Evolutionary conservation across 441 rosid genomes (phyloP).

Genomic region (Raphanus hybrid): DNA sequence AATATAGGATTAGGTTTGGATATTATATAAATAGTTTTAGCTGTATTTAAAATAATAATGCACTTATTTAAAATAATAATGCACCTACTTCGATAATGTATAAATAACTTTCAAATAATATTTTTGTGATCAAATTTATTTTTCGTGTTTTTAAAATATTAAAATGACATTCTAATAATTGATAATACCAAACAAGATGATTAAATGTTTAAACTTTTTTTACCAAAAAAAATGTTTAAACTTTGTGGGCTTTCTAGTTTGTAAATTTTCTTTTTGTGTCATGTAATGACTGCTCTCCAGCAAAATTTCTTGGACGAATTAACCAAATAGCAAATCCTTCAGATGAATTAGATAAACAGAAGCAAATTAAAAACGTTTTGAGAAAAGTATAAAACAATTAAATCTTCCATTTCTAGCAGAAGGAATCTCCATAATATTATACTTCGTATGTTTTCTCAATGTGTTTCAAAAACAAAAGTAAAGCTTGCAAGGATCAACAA

Average conservation of each 20-base stretch:
- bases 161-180: not conserved
- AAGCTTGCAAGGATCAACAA: slow-evolving; percentile 13
- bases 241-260: not conserved
- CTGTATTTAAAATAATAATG: no score
- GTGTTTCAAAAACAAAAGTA: not conserved
- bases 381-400: not conserved
- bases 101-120: no score
- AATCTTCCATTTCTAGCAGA: not conserved
- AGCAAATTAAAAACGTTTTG: not conserved
- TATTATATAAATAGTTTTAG: no score
- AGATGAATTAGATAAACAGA: not conserved
- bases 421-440: not conserved
- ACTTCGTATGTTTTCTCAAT: not conserved
- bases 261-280: not conserved
- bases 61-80: no score
- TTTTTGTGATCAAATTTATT: not conserved
- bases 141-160: not conserved
- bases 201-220: not conserved
- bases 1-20: no score
- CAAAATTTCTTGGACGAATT: not conserved
- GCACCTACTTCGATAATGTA: no score
- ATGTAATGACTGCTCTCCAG: not conserved
- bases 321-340: not conserved
- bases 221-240: not conserved
- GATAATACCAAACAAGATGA: not conserved